Conservation (phyloP, 495 filamentous ascomycete species). For the Penicillium subrubescens region DNA sequence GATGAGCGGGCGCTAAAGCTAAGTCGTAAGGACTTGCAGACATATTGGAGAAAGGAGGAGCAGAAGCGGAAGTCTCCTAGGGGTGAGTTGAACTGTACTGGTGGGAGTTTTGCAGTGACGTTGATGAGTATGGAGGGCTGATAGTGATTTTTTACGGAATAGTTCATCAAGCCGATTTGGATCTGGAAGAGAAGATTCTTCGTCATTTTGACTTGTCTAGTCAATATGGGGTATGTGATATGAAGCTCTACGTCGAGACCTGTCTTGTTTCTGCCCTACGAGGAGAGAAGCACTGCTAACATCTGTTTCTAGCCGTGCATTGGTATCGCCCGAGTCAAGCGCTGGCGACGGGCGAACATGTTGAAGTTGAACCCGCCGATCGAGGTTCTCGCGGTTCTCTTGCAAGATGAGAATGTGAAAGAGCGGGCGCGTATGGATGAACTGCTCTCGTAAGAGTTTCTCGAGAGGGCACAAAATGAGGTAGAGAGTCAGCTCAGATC, state of each 20-base stretch:
- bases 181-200: slow-evolving; percentile 78
- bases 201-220: slow-evolving; percentile 85
- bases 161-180: slow-evolving; percentile 75
- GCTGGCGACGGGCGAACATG: slow-evolving; percentile 83
- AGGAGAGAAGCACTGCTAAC: slow-evolving; percentile 17
- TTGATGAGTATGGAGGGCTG: not conserved
- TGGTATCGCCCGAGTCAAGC: slow-evolving; percentile 76
- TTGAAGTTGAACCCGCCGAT: slow-evolving; percentile 83
- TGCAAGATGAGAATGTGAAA: slow-evolving; percentile 61
- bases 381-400: slow-evolving; percentile 84
- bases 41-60: slow-evolving; percentile 75
- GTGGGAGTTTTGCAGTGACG: not conserved
- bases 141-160: not conserved
- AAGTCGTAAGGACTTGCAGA: slow-evolving; percentile 61
- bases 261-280: not conserved
- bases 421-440: slow-evolving; percentile 81
- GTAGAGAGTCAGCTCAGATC: not conserved
- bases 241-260: not conserved
- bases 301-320: slow-evolving; percentile 71
- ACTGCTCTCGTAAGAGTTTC: slow-evolving; percentile 54
- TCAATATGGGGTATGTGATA: slow-evolving; percentile 80
- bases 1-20: slow-evolving; percentile 61
- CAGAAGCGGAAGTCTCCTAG: slow-evolving; percentile 55
- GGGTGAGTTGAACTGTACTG: slow-evolving; percentile 33
- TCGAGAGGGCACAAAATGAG: not conserved